Evolutionary conservation across 495 filamentous ascomycete genomes (phyloP), one percentile per base, ranked within the genome.

Genomic region (Lophiotrema nucula): DNA sequence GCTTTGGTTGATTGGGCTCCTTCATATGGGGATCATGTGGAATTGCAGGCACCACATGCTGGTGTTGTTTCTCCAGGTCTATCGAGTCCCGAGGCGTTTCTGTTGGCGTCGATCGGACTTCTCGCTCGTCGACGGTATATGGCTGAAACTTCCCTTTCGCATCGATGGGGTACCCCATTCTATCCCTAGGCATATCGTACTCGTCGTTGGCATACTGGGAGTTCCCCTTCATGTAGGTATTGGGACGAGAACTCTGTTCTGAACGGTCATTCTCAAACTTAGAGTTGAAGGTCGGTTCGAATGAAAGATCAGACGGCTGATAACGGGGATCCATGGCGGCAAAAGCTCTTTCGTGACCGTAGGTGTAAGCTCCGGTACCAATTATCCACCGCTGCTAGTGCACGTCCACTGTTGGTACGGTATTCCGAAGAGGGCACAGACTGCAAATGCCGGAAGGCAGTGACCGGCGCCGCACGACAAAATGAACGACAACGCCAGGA

Each of bases 291-390:
- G 18, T 19, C 33, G 1, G 23, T 11, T 53, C 38, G 42, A 48
- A 48, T 6, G 53, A 37, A 44, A 41, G 13, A 35, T 58, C 46
- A 10, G 47, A 4, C 38, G 47, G 21, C 15, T 28, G 19, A 28
- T 58, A 58, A 45, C 38, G 55, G 35, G 46, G 35, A 45, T 59
- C 56, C 56, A 59, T 59, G 39, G 42, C 39, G 15, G 38, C n/a
- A n/a, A n/a, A n/a, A n/a, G n/a, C 15, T 18, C 21, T 28, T n/a
- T 25, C 16, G n/a, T n/a, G n/a, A n/a, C n/a, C n/a, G n/a, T n/a
- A n/a, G n/a, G n/a, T n/a, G n/a, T n/a, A n/a, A n/a, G n/a, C n/a
- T n/a, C n/a, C n/a, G n/a, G n/a, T n/a, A n/a, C n/a, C n/a, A n/a
- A n/a, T n/a, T n/a, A n/a, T n/a, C n/a, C n/a, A n/a, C n/a, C n/a